A percentile compares a stretch with the other conserved stretches of the same genome.
Evolutionary conservation across 2,329 filamentous ascomycete species (phyloP).

Genomic region (Hymenoscyphus fructigenus): DNA sequence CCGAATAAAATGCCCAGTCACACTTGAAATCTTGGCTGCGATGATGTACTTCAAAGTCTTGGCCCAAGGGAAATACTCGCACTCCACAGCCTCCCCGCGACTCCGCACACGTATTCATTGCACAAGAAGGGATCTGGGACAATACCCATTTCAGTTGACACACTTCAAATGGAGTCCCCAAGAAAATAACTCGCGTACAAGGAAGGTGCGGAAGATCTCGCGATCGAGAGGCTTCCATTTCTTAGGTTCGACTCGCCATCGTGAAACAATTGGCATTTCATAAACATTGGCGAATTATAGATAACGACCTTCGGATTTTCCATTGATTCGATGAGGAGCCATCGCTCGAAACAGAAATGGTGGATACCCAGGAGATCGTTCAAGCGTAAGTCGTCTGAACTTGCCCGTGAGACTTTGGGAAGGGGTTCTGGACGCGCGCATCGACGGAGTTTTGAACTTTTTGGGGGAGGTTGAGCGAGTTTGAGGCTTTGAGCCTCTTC

Average conservation of each 20-base stretch:
- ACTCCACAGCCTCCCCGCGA: neutral
- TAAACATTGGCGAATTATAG: neutral
- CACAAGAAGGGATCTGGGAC: neutral
- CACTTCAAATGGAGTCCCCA: neutral
- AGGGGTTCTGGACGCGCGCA: neutral
- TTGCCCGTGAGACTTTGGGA: neutral
- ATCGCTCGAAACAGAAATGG: neutral
- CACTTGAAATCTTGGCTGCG: neutral
- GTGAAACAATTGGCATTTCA: constrained; percentile 2
- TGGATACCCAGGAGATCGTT: neutral
- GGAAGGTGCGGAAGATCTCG: neutral
- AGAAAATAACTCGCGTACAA: neutral
- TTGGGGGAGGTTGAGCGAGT: no score
- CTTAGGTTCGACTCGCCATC: neutral
- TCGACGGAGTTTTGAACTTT: neutral
- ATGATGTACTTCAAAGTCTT: constrained; percentile 1
- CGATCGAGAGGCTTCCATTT: neutral
- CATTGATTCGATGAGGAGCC: no score
- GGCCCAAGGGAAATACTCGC: neutral
- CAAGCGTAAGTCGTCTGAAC: constrained; percentile 5
- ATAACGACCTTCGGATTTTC: neutral
- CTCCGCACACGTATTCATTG: neutral
- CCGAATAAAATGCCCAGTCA: neutral
- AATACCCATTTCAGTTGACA: neutral
- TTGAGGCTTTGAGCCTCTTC: no score